These are phyloP conservation scores for Aphelidium insulamus DNA, from an alignment of 371 early-diverging fungal species.

Conservation along the genomic window DNA sequence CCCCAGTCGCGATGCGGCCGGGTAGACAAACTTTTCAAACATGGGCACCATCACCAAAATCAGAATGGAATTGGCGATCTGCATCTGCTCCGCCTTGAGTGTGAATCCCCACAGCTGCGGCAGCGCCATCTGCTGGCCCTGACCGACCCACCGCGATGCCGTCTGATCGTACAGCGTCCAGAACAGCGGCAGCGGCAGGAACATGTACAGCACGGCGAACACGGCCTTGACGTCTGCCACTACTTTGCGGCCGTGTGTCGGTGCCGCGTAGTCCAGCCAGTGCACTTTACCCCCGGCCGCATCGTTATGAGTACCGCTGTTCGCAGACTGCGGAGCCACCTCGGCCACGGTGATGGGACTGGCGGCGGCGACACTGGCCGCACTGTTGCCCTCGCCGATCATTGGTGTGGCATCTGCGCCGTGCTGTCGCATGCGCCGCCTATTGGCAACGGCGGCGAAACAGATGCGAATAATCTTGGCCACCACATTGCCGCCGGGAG, in stretches of 20 bases:
- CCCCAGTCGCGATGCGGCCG: not conserved
- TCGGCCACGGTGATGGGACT: too few species aligned
- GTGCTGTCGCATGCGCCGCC: not conserved
- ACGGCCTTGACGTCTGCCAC: not conserved
- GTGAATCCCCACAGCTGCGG: not conserved
- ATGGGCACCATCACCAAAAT: slow-evolving; percentile 14
- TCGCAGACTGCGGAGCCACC: too few species aligned
- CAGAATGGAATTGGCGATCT: slow-evolving; percentile 11
- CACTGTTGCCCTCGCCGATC: too few species aligned
- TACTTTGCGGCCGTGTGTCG: too few species aligned
- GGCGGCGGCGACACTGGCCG: too few species aligned
- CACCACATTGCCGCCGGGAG: slow-evolving; percentile 1
- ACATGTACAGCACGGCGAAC: slow-evolving; percentile 1
- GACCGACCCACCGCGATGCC: not conserved
- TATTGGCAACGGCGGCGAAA: not conserved
- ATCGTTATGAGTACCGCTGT: too few species aligned
- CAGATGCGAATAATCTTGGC: not conserved
- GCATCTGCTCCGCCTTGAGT: slow-evolving; percentile 13
- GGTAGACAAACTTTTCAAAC: slow-evolving; percentile 9
- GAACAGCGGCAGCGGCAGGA: slow-evolving; percentile 6
- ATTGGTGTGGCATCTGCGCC: not conserved
- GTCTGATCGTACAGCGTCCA: slow-evolving; percentile 20
- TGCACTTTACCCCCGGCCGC: too few species aligned
- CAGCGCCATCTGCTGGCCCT: not conserved
- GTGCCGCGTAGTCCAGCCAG: slow-evolving; percentile 1